Evolutionary conservation across 177 flowering plant species (phyloP), one percentile per base, ranked within the genome.

Genomic region (Vitis hybrid): DNA sequence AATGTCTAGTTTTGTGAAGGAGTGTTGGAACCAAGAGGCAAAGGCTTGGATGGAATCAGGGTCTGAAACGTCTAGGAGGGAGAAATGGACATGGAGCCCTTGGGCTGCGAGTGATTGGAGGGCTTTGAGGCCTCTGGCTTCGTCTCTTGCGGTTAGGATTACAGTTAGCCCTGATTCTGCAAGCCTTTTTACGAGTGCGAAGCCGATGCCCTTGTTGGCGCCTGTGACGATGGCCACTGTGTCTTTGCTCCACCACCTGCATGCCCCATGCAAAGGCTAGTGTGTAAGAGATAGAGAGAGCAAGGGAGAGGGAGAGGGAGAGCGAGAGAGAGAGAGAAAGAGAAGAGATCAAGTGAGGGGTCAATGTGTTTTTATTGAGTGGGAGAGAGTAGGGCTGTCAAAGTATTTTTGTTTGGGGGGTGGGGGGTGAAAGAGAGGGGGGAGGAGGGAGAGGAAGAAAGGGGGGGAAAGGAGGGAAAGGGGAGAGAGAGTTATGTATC

Each of bases 201-300:
- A 89, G 11, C 98, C 98, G 3, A 93, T 93, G 59, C 98, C 97
- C 60, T 81, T 89, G 80, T 93, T 93, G 9, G 86, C 97, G 30
- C 98, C 98, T 0, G 97, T 93, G 24, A 93, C 94, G 0, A 91
- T 82, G 0, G 90, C 97, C 4, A 85, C 79, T 12, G 89, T 91
- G 2, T 88, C 84, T 74, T 74, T 64, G 1, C 86, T 78, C 98
- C 98, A 93, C 98, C 98, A 93, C 60, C 94, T 87, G 61, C 71
- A 65, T 53, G 7, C 2, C 17, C 13, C 49, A 24, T 24, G 27
- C 27, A 24, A 24, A 24, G 21, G 27, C 27, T 24, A 24, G 27
- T 24, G 27, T 24, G 27, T 24, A 24, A 61, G 15, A 61, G 3
- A 51, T 30, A 61, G 12, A 59, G 53, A 49, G 21, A 50, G 12